Base-by-base conservation (phyloP, 169 alveolate genomes). In the Nephromyces sp. region DNA sequence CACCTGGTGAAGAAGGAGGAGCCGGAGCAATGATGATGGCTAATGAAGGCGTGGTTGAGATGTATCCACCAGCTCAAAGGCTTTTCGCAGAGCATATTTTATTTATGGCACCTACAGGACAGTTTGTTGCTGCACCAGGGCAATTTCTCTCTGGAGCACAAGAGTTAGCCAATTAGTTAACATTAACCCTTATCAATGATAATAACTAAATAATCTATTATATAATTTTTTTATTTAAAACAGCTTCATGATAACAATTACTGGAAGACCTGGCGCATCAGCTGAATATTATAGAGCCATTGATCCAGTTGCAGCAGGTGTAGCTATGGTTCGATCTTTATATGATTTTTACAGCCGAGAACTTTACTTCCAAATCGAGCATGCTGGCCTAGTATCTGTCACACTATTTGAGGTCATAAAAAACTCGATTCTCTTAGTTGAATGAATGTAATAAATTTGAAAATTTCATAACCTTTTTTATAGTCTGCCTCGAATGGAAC, bases 1-100 rank as follows among this genome's bases (percentile, higher is more conserved):
- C 71, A 68, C 84, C 84, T 4, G 84, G 77, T 1, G 80, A 78
- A 32, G 79, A 66, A 66, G 79, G 79, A 27, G 76, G 80, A 4
- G 74, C 43, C n/a, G 79, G 84, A 5, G 84, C 82, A 21, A 8
- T 2, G 43, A 75, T 68, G 77, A 68, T 68, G 77, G 61, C 70
- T 22, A 70, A 52, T 0, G 77, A 75, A 64, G 82, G 71, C 24
- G 43, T 68, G 52, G 32, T 66, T 21, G 31, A 51, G 8, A 32
- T 25, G 32, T 29, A 15, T 4, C 80, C 76, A 24, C 21, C 52
- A 29, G 70, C 62, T 6, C 43, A 8, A 21, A 6, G 66, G 29
- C 66, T 68, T 15, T 15, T 73, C 67, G 79, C 70, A 31, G 8
- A 66, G 52, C 79, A 73, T 64, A 74, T 73, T 30, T 6, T 62